Evolutionary conservation across 495 filamentous ascomycete species (phyloP).

Genomic region (Aspergillus taichungensis): DNA sequence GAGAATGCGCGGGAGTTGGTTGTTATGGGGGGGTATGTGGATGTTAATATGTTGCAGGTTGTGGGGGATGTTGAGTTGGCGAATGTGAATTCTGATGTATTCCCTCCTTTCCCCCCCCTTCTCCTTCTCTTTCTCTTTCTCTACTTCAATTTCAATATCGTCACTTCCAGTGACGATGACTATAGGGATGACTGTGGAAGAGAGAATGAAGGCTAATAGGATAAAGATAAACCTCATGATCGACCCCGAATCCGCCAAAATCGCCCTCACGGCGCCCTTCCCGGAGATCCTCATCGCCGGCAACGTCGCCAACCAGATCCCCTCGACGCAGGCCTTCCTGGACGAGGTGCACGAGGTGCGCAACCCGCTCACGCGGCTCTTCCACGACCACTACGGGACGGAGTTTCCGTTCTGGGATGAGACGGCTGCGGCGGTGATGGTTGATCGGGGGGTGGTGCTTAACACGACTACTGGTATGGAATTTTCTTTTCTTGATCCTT

Average conservation of each 20-base stretch:
- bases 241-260: conserved; percentile 35
- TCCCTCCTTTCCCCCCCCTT: too few species aligned
- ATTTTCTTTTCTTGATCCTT: too few species aligned
- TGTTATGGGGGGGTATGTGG: conserved; percentile 34
- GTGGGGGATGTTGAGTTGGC: conserved; percentile 16
- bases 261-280: conserved; percentile 31
- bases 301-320: conserved; percentile 31
- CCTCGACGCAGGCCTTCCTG: conserved; percentile 18
- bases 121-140: too few species aligned
- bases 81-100: conserved; percentile 27
- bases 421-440: conserved; percentile 31
- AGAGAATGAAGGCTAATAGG: not conserved
- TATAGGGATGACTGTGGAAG: not conserved
- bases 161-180: not conserved
- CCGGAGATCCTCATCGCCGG: conserved; percentile 31
- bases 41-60: conserved; percentile 29
- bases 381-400: conserved; percentile 24
- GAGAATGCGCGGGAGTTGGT: conserved; percentile 27
- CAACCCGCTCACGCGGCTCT: conserved; percentile 23
- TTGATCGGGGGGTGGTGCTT: conserved; percentile 20
- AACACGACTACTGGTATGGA: conserved; percentile 20
- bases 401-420: conserved; percentile 34
- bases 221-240: conserved; percentile 31
- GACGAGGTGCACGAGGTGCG: conserved; percentile 16
- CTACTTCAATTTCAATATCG: too few species aligned